Conservation (phyloP, 73 alveolate genomes). For the Diophrys sp. region DNA sequence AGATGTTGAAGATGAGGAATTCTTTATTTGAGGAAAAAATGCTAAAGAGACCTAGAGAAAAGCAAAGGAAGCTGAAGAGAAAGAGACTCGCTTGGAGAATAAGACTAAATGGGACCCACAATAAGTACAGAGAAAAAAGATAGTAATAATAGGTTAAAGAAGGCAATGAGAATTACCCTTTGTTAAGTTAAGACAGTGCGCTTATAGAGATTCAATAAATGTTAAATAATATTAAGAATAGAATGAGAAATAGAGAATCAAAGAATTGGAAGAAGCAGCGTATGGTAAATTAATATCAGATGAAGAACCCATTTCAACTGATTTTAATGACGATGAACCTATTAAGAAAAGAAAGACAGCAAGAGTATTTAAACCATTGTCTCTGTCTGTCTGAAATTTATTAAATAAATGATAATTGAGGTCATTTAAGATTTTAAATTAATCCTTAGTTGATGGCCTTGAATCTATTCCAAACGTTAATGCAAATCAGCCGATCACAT, state of each 20-base stretch:
- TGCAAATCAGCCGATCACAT: too few species aligned
- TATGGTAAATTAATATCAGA: not conserved
- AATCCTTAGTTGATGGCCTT: too few species aligned
- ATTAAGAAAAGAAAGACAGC: not conserved
- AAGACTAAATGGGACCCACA: not conserved
- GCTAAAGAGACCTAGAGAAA: not conserved
- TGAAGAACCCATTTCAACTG: not conserved
- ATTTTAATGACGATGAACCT: not conserved
- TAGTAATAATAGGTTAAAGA: not conserved
- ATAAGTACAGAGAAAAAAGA: not conserved
- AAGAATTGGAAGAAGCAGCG: not conserved
- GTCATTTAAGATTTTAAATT: too few species aligned
- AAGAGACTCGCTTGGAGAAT: not conserved
- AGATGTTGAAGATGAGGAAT: not conserved
- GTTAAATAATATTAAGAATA: too few species aligned
- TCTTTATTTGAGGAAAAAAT: not conserved
- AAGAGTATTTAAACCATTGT: too few species aligned
- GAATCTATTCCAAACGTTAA: too few species aligned
- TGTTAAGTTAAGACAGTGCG: not conserved
- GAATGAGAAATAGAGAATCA: too few species aligned
- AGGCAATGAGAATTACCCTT: not conserved
- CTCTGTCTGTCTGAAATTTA: too few species aligned
- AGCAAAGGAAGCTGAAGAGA: not conserved
- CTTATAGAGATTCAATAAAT: not conserved
- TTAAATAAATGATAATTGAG: too few species aligned